phyloP scores from a whole-genome alignment of 2,329 filamentous ascomycete genomes.

The Sporothrix variecibatus region DNA sequence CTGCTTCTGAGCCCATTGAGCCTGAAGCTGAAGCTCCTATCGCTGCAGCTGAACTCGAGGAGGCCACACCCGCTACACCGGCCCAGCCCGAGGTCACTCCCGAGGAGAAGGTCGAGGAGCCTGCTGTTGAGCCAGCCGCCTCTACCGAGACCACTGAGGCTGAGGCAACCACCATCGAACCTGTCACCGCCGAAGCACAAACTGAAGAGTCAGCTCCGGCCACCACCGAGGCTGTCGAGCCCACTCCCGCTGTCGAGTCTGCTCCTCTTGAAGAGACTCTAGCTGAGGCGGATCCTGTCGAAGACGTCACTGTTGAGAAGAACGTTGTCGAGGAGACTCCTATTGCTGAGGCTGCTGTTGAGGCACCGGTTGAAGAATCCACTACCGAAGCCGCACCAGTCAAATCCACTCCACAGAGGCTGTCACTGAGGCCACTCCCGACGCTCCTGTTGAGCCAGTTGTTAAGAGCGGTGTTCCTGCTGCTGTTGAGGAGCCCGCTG shows the following conservation, averaged over 20 bases:
- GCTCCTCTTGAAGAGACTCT: not conserved
- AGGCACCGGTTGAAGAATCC: not conserved
- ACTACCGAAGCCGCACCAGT: not conserved
- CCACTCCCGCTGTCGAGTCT: not conserved
- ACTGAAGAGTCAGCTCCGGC: not conserved
- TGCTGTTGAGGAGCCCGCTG: not conserved
- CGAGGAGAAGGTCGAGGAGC: not conserved
- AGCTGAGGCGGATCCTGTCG: not conserved
- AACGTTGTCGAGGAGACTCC: not conserved
- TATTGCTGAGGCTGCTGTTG: conserved; percentile 6
- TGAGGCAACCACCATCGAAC: not conserved
- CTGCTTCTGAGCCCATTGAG: not conserved
- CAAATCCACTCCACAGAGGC: conserved; percentile 16
- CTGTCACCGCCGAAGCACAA: not conserved
- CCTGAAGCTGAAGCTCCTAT: not conserved
- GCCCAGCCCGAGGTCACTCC: not conserved
- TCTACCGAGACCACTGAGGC: too few relatives aligned
- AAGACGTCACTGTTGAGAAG: not conserved
- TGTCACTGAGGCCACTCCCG: not conserved
- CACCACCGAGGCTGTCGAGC: not conserved
- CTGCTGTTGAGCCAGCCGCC: not conserved
- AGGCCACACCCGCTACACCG: not conserved
- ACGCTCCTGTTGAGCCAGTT: not conserved
- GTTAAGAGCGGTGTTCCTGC: not conserved
- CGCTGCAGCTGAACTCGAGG: not conserved